These are phyloP conservation scores for Mycena kentingensis DNA, from an alignment of 768 basidiomycete species.

Conservation along the genomic window DNA sequence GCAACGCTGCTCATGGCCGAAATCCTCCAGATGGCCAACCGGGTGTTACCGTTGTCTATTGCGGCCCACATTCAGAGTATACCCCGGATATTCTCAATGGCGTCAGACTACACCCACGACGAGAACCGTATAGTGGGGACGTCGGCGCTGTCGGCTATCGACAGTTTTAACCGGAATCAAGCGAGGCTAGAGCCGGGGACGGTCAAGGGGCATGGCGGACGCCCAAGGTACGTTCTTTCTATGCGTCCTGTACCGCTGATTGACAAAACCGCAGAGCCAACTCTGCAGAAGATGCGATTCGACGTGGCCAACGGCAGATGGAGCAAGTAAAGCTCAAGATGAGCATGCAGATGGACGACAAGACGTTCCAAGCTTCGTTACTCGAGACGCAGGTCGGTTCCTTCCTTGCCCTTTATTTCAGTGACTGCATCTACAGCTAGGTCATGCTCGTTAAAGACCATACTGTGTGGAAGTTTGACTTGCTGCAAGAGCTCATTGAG, in stretches of 20 bases:
- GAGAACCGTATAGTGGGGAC: constrained; percentile 83
- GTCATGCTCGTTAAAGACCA: constrained; percentile 88
- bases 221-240: constrained; percentile 56
- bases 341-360: constrained; percentile 95
- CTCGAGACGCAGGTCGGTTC: constrained; percentile 79
- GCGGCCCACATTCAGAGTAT: constrained; percentile 90
- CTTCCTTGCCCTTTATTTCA: not conserved
- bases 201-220: constrained; percentile 53
- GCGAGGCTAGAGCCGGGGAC: constrained; percentile 63
- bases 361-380: constrained; percentile 79
- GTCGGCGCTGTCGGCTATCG: constrained; percentile 82
- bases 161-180: constrained; percentile 91
- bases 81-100: constrained; percentile 81
- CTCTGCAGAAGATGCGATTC: constrained; percentile 82
- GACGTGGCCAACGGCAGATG: constrained; percentile 86
- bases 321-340: constrained; percentile 88
- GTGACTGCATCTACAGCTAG: constrained; percentile 37
- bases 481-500: constrained; percentile 84
- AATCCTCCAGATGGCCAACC: constrained; percentile 83
- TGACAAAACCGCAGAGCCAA: constrained; percentile 54
- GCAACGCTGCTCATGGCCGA: constrained; percentile 92
- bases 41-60: constrained; percentile 76
- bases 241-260: not conserved
- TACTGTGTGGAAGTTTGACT: constrained; percentile 90
- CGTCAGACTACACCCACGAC: constrained; percentile 76